phyloP scores from a whole-genome alignment of 768 basidiomycete genomes.

The Tubosaeta sp. region DNA sequence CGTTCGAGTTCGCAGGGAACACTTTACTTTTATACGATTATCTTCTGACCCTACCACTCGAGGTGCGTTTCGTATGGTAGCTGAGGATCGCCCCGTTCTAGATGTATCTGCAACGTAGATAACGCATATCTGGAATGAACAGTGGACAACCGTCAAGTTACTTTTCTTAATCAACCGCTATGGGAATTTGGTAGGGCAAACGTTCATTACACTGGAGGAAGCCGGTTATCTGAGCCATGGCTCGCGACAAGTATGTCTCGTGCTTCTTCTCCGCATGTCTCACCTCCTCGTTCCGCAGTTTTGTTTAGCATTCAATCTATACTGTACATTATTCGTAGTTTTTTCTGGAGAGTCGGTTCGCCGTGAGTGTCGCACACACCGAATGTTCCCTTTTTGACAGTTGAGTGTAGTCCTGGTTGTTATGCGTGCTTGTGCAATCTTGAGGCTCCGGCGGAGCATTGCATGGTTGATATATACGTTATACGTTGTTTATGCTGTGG shows the following conservation, averaged over 20 bases:
- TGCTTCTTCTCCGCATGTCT: background rate
- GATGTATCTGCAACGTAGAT: constrained; percentile 11
- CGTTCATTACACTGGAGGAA: constrained; percentile 20
- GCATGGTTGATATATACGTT: background rate
- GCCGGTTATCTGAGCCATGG: constrained; percentile 13
- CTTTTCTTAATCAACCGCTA: constrained; percentile 14
- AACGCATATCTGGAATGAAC: constrained; percentile 11
- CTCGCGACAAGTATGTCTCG: constrained; percentile 10
- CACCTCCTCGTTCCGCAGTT: background rate
- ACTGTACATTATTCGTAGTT: background rate
- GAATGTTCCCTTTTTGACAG: background rate
- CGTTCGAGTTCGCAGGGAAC: constrained; percentile 11
- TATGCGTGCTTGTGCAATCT: constrained; percentile 23
- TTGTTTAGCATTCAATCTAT: background rate
- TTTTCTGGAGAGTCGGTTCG: constrained; percentile 8
- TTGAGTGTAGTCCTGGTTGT: constrained; percentile 20
- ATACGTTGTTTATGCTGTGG: constrained; percentile 10
- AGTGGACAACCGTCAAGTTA: constrained; percentile 1
- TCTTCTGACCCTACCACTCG: constrained; percentile 23
- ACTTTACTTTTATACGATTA: constrained; percentile 24
- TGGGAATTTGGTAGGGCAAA: constrained; percentile 17
- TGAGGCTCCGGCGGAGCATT: constrained; percentile 7
- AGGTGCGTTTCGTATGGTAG: constrained; percentile 14
- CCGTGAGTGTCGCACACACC: constrained; percentile 6
- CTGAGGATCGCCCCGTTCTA: no score